Conservation (phyloP, 139 green algal genomes). For the Desmodesmus armatus region DNA sequence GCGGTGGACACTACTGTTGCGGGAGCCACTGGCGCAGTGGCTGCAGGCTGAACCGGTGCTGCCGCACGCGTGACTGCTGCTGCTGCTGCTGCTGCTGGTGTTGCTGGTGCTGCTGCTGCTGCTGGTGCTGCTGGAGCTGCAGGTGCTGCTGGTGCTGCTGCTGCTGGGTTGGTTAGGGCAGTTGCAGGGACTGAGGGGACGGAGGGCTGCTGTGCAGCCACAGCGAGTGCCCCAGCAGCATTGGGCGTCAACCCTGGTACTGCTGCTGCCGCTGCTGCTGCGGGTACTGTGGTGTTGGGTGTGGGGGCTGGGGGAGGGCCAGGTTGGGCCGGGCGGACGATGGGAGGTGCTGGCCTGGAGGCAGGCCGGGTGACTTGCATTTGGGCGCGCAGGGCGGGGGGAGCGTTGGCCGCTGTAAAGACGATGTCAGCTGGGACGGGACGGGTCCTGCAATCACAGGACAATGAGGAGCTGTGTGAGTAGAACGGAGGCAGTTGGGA, state of each 20-base stretch:
- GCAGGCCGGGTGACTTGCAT: neutral
- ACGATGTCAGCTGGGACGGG: neutral
- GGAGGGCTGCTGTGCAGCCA: neutral
- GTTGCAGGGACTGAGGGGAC: neutral
- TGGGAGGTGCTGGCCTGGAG: neutral
- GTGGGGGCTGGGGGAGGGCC: neutral
- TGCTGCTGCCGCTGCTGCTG: too few relatives aligned
- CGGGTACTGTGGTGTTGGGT: neutral
- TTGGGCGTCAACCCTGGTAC: neutral
- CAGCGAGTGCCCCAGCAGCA: neutral
- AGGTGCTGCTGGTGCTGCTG: neutral
- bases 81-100: neutral
- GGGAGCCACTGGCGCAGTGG: too few relatives aligned
- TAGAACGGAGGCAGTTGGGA: too few relatives aligned
- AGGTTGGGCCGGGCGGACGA: neutral
- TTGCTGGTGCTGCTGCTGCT: neutral
- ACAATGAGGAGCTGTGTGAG: too few relatives aligned
- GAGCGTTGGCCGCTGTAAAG: neutral
- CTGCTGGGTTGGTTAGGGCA: too few relatives aligned
- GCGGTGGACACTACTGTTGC: too few relatives aligned
- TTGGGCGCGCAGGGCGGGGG: neutral
- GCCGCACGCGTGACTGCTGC: neutral
- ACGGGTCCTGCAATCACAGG: neutral
- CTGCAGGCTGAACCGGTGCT: too few relatives aligned
- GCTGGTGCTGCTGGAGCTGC: conserved; percentile 6